Base-by-base conservation (phyloP, 768 basidiomycete species). In the Boletales sp. region DNA sequence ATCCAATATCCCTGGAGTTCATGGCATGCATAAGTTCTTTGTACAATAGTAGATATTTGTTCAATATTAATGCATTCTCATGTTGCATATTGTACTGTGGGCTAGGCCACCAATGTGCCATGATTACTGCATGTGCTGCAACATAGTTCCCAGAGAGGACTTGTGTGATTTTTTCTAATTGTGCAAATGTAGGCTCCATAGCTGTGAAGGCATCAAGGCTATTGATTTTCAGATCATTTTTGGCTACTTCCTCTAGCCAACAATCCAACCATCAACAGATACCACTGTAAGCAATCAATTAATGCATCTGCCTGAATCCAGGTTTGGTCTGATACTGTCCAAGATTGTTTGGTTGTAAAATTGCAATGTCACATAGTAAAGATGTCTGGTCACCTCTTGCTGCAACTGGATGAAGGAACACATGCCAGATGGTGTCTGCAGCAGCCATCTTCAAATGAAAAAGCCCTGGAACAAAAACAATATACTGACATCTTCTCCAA, bases 1-100 rank as follows among this genome's bases (percentile, higher is more conserved):
- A 56, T 0, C 66, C 65, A 39, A 73, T 69, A 31, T 72, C 70
- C 0, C 70, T 63, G 1, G 9, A 8, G 28, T 70, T 72, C 62
- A 71, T 68, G 0, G 62, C 60, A 51, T 68, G 61, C 0, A 59
- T 57, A 1, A 73, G 45, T 40, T 77, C 75, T 35, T 73, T 68
- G 46, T 78, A 78, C 0, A 76, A 62, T 1, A 74, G 39, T 9
- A 71, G 58, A 25, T 72, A 70, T 28, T 70, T 52, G 12, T 74
- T 59, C 2, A 55, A 28, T 0, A 74, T 48, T 9, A 70, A 33
- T 0, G 48, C 42, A 47, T 78, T 77, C 50, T 73, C 68, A 12
- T 55, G 48, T 14, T 69, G 62, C 33, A n/a, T n/a, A n/a, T n/a
- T n/a, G n/a, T n/a, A n/a, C n/a, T n/a, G n/a, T n/a, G n/a, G n/a